Evolutionary conservation across 148 eudicot genomes (phyloP).

Genomic region (Diospyros lotus): DNA sequence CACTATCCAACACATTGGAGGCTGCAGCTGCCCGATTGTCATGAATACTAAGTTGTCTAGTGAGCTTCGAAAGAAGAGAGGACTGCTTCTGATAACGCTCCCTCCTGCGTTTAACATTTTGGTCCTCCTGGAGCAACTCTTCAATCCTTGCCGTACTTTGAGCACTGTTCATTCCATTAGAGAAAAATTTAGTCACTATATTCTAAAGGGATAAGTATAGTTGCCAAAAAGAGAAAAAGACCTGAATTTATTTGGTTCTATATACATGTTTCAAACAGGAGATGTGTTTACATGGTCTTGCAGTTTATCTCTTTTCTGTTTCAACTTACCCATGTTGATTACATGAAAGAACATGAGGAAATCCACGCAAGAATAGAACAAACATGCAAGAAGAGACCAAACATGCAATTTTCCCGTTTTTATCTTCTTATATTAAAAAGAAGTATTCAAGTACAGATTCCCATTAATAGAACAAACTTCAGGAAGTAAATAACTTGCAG

Average conservation of each 20-base stretch:
- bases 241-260: neutral
- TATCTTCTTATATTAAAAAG: too few species aligned
- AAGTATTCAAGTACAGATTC: too few species aligned
- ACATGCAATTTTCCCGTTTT: too few species aligned
- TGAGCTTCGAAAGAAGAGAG: conserved; percentile 77
- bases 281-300: too few species aligned
- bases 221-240: neutral
- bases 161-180: conserved; percentile 30
- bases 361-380: too few species aligned
- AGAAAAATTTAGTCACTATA: neutral
- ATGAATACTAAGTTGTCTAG: conserved; percentile 84
- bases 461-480: too few species aligned
- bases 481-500: too few species aligned
- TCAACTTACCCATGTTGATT: too few species aligned
- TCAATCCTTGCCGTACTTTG: conserved; percentile 84
- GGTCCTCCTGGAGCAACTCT: conserved; percentile 93
- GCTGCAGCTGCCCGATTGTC: conserved; percentile 88
- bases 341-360: too few species aligned
- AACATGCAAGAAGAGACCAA: too few species aligned
- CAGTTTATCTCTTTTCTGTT: too few species aligned
- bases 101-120: conserved; percentile 74
- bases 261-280: neutral
- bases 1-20: conserved; percentile 52
- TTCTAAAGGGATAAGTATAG: neutral
- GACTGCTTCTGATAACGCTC: conserved; percentile 88